Conservation (phyloP, 225 moss, liverwort and hornwort genomes). For the Pleurozium schreberi region DNA sequence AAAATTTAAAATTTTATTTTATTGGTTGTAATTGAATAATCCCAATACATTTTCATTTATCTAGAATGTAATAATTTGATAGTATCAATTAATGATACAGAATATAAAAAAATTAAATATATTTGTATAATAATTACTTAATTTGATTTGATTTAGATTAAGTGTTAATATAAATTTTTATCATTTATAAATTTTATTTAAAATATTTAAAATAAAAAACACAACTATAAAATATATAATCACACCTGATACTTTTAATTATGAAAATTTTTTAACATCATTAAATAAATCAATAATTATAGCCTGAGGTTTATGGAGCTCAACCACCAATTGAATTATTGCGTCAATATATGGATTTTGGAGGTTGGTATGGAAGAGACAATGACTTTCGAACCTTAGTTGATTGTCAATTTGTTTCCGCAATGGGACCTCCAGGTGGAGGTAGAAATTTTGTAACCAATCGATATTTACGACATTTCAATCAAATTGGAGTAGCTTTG, state of each 20-base stretch:
- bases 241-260: background rate
- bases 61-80: background rate
- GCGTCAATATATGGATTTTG: constrained; percentile 86
- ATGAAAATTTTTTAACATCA: background rate
- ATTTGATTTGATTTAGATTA: background rate
- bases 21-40: background rate
- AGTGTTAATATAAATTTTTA: background rate
- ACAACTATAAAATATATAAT: background rate
- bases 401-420: constrained; percentile 83
- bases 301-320: constrained; percentile 93
- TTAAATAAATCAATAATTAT: background rate
- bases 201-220: background rate
- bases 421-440: constrained; percentile 92
- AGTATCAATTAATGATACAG: no score
- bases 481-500: constrained; percentile 71
- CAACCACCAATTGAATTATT: constrained; percentile 91
- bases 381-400: constrained; percentile 59
- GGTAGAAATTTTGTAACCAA: constrained; percentile 75
- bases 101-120: no score
- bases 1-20: background rate
- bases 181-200: no score
- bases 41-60: background rate
- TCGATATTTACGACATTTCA: constrained; percentile 78
- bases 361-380: constrained; percentile 90
- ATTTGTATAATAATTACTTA: background rate